Evolutionary conservation across 2,329 filamentous ascomycete genomes (phyloP), one percentile per base, ranked within the genome.

Genomic region (Aspergillus amoenus): DNA sequence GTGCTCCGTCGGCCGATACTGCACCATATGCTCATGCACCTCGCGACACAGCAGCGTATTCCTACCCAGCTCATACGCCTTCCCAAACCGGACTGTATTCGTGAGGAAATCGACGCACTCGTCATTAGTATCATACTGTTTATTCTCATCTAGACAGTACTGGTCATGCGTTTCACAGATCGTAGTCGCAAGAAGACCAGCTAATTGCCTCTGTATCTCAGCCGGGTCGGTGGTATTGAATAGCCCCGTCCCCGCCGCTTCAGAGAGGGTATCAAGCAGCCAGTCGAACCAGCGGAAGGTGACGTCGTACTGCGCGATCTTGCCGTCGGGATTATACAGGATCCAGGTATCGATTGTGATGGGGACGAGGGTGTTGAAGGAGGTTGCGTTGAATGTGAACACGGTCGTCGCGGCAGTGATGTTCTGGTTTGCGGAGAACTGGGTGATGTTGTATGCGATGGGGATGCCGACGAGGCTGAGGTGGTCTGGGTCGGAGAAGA

Each of bases 21-120:
- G 61, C 15, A 70, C 66, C 67, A 69, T 69, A 52, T 66, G 66
- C 52, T 68, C 64, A 48, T 70, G 66, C 21, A 70, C 65, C 50
- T 69, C 63, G 1, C 68, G 65, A 44, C 66, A 70, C 7, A 70
- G 61, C 43, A 70, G 41, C 2, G 68, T 69, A 43, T 70, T 60
- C 6, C 61, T 46, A 1, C 68, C 67, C 12, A 70, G 52, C 49
- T 70, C 68, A 30, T 63, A 63, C 2, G 58, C 55, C 47, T 65
- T 59, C 2, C 68, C 68, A 27, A 70, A 70, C 2, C 66, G 62
- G 1, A 61, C 49, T 13, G 60, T 45, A 18, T 60, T 40, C 0
- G 63, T 67, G 51, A 70, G 44, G 41, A 57, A 67, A 4, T 62
- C 37, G 21, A 64, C 57, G 6, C 68, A 70, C 7, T 57, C 51